Conservation (phyloP, 1,284 basidiomycete genomes). For the Cystobasidiaceae sp. region DNA sequence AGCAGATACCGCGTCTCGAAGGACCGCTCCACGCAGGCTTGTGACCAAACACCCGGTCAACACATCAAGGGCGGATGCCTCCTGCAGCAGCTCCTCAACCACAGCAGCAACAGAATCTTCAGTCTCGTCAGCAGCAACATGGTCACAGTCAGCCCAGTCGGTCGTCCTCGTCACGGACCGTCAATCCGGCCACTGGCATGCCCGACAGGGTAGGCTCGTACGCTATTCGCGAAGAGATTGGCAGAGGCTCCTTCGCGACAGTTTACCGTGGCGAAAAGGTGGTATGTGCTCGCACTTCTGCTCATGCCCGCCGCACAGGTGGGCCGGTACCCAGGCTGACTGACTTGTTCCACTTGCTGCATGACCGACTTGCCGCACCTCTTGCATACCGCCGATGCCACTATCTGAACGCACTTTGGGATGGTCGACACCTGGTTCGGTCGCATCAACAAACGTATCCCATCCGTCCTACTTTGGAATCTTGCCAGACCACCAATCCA, state of each 20-base stretch:
- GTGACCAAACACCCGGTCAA: too few relatives aligned
- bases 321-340: too few relatives aligned
- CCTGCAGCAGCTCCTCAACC: too few relatives aligned
- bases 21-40: too few relatives aligned
- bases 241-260: slow-evolving; percentile 83
- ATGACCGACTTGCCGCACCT: background rate
- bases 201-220: slow-evolving; percentile 51
- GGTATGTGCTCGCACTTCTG: slow-evolving; percentile 60
- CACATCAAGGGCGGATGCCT: too few relatives aligned
- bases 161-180: slow-evolving; percentile 10
- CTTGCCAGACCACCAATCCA: slow-evolving; percentile 56
- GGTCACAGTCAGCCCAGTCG: background rate
- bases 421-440: slow-evolving; percentile 16
- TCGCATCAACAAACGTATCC: background rate
- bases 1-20: too few relatives aligned
- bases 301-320: too few relatives aligned
- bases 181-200: slow-evolving; percentile 22
- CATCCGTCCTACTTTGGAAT: too few relatives aligned
- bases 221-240: slow-evolving; percentile 54
- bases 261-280: slow-evolving; percentile 90
- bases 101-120: too few relatives aligned
- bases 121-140: background rate
- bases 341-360: too few relatives aligned
- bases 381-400: background rate
- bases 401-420: slow-evolving; percentile 6